Base-by-base conservation (phyloP, 441 rosid genomes). In the Kokia cookei region DNA sequence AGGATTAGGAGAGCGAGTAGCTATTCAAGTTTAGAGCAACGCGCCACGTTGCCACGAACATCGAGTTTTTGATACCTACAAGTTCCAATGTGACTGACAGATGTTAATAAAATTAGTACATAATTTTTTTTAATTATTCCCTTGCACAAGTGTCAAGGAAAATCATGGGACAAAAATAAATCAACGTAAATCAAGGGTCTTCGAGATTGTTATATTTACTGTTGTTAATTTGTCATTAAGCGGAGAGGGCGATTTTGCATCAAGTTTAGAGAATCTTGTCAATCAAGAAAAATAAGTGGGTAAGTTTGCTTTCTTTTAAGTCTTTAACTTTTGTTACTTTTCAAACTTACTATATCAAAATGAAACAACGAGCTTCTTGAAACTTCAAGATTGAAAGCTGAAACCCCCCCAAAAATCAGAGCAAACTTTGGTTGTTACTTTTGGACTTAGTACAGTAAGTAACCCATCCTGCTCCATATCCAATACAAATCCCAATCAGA, bases 41-140 rank as follows among this genome's bases (percentile, higher is more conserved):
- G 51, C 17, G 26, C 47, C 12, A 11, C 13, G 37, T 14, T 82
- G 72, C 72, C 35, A 45, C 77, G 83, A 35, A 82, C 80, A 4
- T 50, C 47, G 55, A 83, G 82, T 27, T 77, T 71, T 17, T 83
- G 79, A 84, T 70, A 61, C 54, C 65, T 12, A 50, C 37, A 40
- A 50, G 40, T n/a, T n/a, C 47, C 59, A 19, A 54, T 17, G 59
- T 19, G 59, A 19, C 59, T 17, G 58, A 57, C 75, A 11, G 5
- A 29, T 62, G 47, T 40, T 69, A 9, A 15, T 47, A 45, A 24
- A 65, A 65, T 0, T 4, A 65, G 54, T 24, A 26, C 40, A 47
- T 8, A 66, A 15, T 15, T 14, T 1, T 13, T 45, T 14, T 26
- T 8, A 13, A 35, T 32, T n/a, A 62, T 35, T 62, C 9, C 7